These are phyloP conservation scores for Eleusine indica DNA, from an alignment of 176 grass and related monocot genomes.

Conservation along the genomic window DNA sequence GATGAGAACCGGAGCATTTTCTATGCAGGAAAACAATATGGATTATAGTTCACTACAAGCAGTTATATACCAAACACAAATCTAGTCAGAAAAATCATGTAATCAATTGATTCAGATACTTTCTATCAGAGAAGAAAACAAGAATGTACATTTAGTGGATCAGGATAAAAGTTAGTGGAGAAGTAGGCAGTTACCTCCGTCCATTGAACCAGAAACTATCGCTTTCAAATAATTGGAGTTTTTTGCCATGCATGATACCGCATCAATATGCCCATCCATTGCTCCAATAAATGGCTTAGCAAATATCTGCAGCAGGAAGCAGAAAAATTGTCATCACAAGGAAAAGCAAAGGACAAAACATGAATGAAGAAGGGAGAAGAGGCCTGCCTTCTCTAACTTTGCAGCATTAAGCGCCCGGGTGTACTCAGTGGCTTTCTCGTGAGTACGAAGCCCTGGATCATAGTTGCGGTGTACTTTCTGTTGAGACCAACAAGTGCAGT, in stretches of 20 bases:
- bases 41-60: not conserved
- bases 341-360: slow-evolving; percentile 11
- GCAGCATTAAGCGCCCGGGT: slow-evolving; percentile 91
- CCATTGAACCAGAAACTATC: slow-evolving; percentile 96
- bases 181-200: slow-evolving; percentile 70
- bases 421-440: slow-evolving; percentile 93
- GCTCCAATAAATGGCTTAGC: slow-evolving; percentile 92
- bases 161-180: not conserved
- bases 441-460: slow-evolving; percentile 77
- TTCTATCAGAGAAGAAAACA: not conserved
- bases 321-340: slow-evolving; percentile 13
- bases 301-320: slow-evolving; percentile 79
- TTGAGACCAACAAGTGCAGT: slow-evolving; percentile 5
- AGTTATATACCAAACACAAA: not conserved
- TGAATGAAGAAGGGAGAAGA: not conserved
- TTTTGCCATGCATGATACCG: slow-evolving; percentile 85
- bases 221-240: slow-evolving; percentile 87
- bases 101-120: no score
- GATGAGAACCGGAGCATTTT: not conserved
- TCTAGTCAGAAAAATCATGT: not conserved
- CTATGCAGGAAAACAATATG: not conserved
- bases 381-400: slow-evolving; percentile 81
- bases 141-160: not conserved
- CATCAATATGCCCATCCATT: slow-evolving; percentile 95
- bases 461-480: slow-evolving; percentile 98